Conservation (phyloP, 192 early-diverging fungal genomes). For the Coemansia erecta region DNA sequence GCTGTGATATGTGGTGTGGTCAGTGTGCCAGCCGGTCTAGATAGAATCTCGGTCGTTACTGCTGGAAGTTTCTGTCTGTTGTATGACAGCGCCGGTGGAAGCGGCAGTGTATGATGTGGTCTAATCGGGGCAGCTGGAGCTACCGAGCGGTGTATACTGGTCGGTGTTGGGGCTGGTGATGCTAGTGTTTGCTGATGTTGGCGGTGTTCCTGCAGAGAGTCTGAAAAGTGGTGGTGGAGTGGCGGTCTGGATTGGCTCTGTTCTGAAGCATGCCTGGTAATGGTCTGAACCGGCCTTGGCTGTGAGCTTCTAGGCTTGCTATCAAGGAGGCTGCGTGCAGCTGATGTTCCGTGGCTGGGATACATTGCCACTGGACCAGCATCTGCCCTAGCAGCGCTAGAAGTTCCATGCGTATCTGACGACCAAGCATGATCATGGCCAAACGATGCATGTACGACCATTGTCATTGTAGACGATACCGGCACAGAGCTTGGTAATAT, state of each 20-base stretch:
- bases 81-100: slow-evolving; percentile 10
- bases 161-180: background rate
- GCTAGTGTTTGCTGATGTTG: too few relatives aligned
- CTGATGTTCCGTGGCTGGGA: too few relatives aligned
- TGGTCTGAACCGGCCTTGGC: too few relatives aligned
- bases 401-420: background rate
- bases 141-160: background rate
- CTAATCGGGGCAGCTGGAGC: background rate
- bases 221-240: too few relatives aligned
- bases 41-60: background rate
- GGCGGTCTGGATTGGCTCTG: too few relatives aligned
- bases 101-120: background rate
- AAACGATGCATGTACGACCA: background rate
- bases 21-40: too few relatives aligned
- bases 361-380: too few relatives aligned
- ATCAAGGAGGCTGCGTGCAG: background rate
- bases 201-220: too few relatives aligned
- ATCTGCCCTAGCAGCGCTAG: too few relatives aligned
- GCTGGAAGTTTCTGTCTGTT: background rate
- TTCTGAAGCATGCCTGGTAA: too few relatives aligned
- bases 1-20: background rate
- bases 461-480: slow-evolving; percentile 6
- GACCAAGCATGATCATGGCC: background rate
- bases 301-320: too few relatives aligned
- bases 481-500: background rate